Conservation (phyloP, 805 yeast genomes). For the Yamadazyma laniorum region DNA sequence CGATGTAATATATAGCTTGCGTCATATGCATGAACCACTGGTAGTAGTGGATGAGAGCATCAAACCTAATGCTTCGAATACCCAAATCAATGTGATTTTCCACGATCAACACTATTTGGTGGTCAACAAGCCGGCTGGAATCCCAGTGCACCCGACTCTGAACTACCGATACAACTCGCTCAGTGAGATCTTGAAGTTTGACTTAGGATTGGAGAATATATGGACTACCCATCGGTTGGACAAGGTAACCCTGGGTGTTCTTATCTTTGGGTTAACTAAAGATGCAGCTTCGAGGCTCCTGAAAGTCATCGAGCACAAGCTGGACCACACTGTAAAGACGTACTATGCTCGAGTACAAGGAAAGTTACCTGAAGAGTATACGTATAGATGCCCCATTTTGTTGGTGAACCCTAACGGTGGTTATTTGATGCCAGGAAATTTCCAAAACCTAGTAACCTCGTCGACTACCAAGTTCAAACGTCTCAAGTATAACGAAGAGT, state of each 20-base stretch:
- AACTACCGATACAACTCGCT: conserved; percentile 43
- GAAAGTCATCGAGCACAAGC: conserved; percentile 27
- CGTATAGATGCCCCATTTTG: conserved; percentile 41
- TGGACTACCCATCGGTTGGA: conserved; percentile 52
- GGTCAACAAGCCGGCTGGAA: conserved; percentile 51
- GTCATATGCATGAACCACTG: conserved; percentile 49
- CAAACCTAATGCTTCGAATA: conserved; percentile 9
- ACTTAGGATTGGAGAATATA: conserved; percentile 23
- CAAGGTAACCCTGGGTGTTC: conserved; percentile 50
- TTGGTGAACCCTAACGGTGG: conserved; percentile 33
- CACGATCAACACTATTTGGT: conserved; percentile 41
- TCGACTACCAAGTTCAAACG: conserved; percentile 34
- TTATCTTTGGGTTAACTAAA: conserved; percentile 42
- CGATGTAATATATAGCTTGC: conserved; percentile 27
- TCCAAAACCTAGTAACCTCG: conserved; percentile 21
- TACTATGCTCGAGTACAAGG: conserved; percentile 48
- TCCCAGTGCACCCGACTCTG: conserved; percentile 55
- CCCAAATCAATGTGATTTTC: conserved; percentile 24
- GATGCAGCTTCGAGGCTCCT: conserved; percentile 31
- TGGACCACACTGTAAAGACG: conserved; percentile 31
- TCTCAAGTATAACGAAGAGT: conserved; percentile 24
- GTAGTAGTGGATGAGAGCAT: conserved; percentile 21
- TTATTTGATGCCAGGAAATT: conserved; percentile 31
- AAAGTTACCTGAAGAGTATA: conserved; percentile 33
- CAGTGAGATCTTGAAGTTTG: conserved; percentile 39